Percentiles rank a stretch among this genome's conserved stretches.
These are phyloP conservation scores for Cladochytrium replicatum DNA, from an alignment of 192 early-diverging fungal species.

Conservation along the genomic window DNA sequence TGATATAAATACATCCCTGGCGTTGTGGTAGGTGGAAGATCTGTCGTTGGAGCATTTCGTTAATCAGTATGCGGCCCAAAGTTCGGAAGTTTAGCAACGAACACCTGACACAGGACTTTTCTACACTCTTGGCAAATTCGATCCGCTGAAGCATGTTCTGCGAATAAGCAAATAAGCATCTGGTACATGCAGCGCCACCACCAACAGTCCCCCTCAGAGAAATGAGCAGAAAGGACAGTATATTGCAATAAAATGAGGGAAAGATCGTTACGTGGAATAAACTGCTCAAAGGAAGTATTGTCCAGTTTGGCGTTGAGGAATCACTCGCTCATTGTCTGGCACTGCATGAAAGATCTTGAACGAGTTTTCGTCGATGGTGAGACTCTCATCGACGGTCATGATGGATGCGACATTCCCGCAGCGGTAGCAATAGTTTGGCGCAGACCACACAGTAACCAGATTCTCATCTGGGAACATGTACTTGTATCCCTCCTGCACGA, in stretches of 20 bases:
- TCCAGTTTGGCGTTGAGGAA: slow-evolving; percentile 33
- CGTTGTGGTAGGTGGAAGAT: slow-evolving; percentile 5
- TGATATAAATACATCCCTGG: slow-evolving; percentile 15
- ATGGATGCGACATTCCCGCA: slow-evolving; percentile 56
- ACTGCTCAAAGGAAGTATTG: slow-evolving; percentile 50
- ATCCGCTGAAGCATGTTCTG: too few relatives aligned
- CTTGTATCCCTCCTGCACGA: slow-evolving; percentile 97
- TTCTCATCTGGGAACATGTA: slow-evolving; percentile 88
- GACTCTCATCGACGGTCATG: slow-evolving; percentile 49
- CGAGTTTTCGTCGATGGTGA: slow-evolving; percentile 67
- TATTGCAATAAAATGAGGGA: too few relatives aligned
- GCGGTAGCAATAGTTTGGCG: slow-evolving; percentile 59
- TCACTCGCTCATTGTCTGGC: slow-evolving; percentile 73
- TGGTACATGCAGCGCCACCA: too few relatives aligned
- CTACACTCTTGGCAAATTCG: too few relatives aligned
- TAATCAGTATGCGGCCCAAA: too few relatives aligned
- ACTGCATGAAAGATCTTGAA: slow-evolving; percentile 98
- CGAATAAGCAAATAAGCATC: too few relatives aligned
- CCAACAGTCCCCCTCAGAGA: too few relatives aligned
- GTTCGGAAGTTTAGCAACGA: too few relatives aligned
- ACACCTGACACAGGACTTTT: too few relatives aligned
- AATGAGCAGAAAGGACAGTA: too few relatives aligned
- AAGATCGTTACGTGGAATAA: too few relatives aligned
- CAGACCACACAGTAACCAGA: slow-evolving; percentile 92
- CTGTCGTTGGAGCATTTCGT: too few relatives aligned